Percentiles rank a stretch among this genome's conserved stretches.
These are phyloP conservation scores for Mortierella sp. DNA, from an alignment of 371 early-diverging fungal genomes.

Conservation along the genomic window DNA sequence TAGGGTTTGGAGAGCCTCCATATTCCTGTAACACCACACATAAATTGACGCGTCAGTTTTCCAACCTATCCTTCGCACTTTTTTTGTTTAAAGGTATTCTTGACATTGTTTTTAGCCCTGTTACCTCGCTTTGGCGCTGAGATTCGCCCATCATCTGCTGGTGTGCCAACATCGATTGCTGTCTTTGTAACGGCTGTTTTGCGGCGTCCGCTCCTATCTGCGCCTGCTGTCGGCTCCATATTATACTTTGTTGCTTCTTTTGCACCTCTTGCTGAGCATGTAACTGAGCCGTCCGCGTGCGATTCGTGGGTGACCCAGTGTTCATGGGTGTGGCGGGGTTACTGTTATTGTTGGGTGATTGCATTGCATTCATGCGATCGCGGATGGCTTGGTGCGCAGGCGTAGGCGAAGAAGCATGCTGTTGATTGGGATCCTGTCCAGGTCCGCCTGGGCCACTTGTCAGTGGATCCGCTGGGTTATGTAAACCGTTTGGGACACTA, in stretches of 20 bases:
- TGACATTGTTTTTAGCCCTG: not conserved
- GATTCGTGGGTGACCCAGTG: slow-evolving; percentile 31
- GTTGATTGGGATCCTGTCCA: slow-evolving; percentile 20
- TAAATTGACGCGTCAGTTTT: not conserved
- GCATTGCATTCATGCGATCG: slow-evolving; percentile 33
- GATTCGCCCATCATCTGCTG: slow-evolving; percentile 12
- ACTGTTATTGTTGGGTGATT: slow-evolving; percentile 22
- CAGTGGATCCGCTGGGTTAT: slow-evolving; percentile 17
- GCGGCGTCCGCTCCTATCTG: slow-evolving; percentile 2
- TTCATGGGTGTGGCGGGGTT: slow-evolving; percentile 25
- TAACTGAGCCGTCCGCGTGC: slow-evolving; percentile 16
- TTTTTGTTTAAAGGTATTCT: not conserved
- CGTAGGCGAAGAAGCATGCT: slow-evolving; percentile 26
- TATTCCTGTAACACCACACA: slow-evolving; percentile 19
- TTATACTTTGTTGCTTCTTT: slow-evolving; percentile 31
- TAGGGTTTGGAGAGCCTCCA: slow-evolving; percentile 19
- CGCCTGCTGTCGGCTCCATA: slow-evolving; percentile 21
- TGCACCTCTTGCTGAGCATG: slow-evolving; percentile 20
- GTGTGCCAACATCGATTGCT: slow-evolving; percentile 22
- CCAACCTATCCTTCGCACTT: no score
- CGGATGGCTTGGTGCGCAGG: slow-evolving; percentile 24
- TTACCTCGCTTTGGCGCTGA: slow-evolving; percentile 2
- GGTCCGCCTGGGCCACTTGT: slow-evolving; percentile 3
- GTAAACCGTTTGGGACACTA: slow-evolving; percentile 32
- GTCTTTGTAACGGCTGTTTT: slow-evolving; percentile 20